phyloP scores from a whole-genome alignment of 306 rosid species.

The Astragalus membranaceus region DNA sequence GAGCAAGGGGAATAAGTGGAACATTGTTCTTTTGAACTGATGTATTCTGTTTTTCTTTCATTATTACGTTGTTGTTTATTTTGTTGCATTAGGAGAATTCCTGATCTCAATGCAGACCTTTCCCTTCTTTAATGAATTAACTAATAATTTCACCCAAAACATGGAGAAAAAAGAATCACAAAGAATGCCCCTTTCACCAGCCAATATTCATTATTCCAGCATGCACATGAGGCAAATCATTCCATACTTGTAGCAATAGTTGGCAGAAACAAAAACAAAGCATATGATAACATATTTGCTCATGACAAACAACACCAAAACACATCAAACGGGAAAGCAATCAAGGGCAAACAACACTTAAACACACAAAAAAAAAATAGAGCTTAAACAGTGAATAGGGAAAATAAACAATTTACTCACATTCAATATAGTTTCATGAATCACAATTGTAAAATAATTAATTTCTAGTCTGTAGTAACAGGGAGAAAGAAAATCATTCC shows the following conservation, averaged over 20 bases:
- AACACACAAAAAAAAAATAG: not conserved
- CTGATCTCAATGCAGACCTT: not conserved
- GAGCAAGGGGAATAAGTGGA: not conserved
- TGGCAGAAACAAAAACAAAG: not conserved
- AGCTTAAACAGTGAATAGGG: not conserved
- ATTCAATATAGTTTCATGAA: slow-evolving; percentile 6
- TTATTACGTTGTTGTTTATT: not conserved
- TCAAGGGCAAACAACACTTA: not conserved
- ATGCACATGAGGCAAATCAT: not conserved
- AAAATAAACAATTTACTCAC: not conserved
- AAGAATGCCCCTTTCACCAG: not conserved
- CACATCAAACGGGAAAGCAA: not conserved
- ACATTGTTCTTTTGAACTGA: not conserved
- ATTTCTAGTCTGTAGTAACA: not conserved
- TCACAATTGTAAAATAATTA: not conserved
- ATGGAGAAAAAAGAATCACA: not conserved
- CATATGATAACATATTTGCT: not conserved
- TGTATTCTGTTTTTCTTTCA: not conserved
- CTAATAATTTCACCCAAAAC: not conserved
- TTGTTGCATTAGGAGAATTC: not conserved
- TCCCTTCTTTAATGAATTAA: not conserved
- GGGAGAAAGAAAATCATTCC: not conserved
- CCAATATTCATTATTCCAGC: not conserved
- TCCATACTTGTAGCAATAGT: not conserved
- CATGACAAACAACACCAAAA: not conserved